Evolutionary conservation across 140 eudicot genomes (phyloP), one percentile per base, ranked within the genome.

Genomic region (Anethum foeniculum): DNA sequence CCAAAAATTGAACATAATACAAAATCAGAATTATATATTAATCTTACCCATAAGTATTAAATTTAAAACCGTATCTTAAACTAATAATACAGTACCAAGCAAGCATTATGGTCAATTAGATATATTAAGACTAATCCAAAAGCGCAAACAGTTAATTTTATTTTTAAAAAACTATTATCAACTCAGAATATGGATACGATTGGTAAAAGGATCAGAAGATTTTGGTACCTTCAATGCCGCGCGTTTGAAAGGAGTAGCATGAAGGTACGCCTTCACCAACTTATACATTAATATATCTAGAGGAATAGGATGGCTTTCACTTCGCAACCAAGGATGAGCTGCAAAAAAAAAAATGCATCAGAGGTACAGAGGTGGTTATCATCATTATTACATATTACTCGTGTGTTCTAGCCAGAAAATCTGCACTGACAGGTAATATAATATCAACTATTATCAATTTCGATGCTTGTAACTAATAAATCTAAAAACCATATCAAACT

Each of bases 271-370:
- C 87, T 95, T 95, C 43, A 92, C 99, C 84, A 95, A 84, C 86
- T 92, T 95, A 85, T 83, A 95, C 77, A 90, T 81, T 86, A 94
- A 81, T 83, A 94, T 90, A 86, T 94, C 99, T 77, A 95, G 84
- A 13, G 97, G 99, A 87, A 95, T 82, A 18, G 95, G 90, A 82
- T 88, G 91, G 76, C 80, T 89, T 85, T 90, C 97, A 80, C 90
- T 88, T 71, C 95, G 86, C 85, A 95, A 84, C 99, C 99, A 95
- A 69, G 99, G 99, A 80, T 95, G 99, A 81, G 96, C 97, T 92
- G 99, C 34, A 78, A 76, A 71, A 54, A 41, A 41, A 28, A 75
- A 25, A 36, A 54, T 21, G 51, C 54, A 74, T 74, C 52, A 80
- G 14, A n/a, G 62, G 30, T 16, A 64, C 44, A 38, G 25, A 34